Percentiles rank a stretch among this genome's conserved stretches.
Conservation (phyloP, 2,329 filamentous ascomycete genomes). For the Alternaria metachromatica region DNA sequence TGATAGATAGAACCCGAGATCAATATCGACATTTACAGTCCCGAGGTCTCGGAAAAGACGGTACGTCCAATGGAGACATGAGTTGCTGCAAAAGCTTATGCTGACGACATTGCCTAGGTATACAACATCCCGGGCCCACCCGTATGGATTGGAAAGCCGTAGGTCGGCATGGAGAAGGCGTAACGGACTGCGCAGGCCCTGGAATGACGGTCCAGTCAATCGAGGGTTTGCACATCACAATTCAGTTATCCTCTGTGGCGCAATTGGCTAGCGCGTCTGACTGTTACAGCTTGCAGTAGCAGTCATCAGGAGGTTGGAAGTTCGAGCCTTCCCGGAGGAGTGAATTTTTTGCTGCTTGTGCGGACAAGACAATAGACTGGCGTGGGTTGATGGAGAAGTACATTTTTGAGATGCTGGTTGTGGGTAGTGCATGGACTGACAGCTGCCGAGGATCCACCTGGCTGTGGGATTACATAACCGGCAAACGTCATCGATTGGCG, state of each 20-base stretch:
- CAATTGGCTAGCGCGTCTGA: constrained; percentile 67
- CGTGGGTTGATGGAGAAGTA: not conserved
- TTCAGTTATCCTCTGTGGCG: constrained; percentile 49
- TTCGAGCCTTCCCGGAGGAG: constrained; percentile 45
- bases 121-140: constrained; percentile 25
- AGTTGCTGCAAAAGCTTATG: not conserved
- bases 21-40: constrained; percentile 38
- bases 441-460: not conserved
- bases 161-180: not conserved
- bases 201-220: not conserved
- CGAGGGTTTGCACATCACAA: not conserved
- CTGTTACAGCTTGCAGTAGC: constrained; percentile 54
- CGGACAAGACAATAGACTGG: not conserved
- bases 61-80: constrained; percentile 13
- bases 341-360: not conserved
- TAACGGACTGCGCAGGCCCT: no score
- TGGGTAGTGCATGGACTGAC: not conserved
- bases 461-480: not conserved
- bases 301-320: constrained; percentile 41
- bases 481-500: not conserved
- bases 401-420: not conserved
- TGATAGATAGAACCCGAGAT: constrained; percentile 35
- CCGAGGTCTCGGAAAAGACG: constrained; percentile 25
- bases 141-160: constrained; percentile 12
- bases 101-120: constrained; percentile 3